These are phyloP conservation scores for Cinchona pubescens DNA, from an alignment of 257 asterid genomes.

Conservation along the genomic window DNA sequence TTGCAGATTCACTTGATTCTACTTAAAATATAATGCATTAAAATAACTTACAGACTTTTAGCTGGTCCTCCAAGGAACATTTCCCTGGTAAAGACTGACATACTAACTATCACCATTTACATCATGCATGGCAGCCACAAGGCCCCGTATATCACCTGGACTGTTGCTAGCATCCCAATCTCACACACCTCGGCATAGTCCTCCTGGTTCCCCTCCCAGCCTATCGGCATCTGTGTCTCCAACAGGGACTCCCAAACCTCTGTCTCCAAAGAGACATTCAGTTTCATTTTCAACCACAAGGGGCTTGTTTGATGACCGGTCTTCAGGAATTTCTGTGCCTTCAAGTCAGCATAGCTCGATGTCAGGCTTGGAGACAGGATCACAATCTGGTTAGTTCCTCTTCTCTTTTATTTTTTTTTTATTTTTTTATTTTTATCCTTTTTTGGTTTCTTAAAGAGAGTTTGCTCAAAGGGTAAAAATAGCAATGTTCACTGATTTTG, in stretches of 20 bases:
- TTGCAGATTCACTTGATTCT: too few relatives aligned
- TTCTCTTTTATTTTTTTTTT: too few relatives aligned
- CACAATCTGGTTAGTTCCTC: conserved; percentile 73
- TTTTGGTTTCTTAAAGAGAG: neutral
- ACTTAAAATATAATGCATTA: neutral
- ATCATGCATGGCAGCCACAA: conserved; percentile 32
- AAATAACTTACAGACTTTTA: neutral
- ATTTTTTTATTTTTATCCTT: neutral
- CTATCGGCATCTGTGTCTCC: conserved; percentile 84
- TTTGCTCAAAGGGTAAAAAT: neutral
- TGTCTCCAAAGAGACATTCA: conserved; percentile 85
- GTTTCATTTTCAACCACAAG: conserved; percentile 63
- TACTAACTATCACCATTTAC: conserved; percentile 11
- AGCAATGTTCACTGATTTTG: neutral
- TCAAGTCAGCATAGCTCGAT: conserved; percentile 64
- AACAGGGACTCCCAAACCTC: conserved; percentile 63
- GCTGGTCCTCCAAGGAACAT: neutral
- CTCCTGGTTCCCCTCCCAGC: conserved; percentile 85
- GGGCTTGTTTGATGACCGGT: conserved; percentile 67
- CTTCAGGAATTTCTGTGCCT: conserved; percentile 53
- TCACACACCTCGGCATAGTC: conserved; percentile 79
- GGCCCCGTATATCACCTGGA: conserved; percentile 61
- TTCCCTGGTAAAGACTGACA: neutral
- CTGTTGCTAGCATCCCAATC: conserved; percentile 71
- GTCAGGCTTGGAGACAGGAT: conserved; percentile 70